Percentiles rank a stretch among this genome's conserved stretches.
phyloP scores from a whole-genome alignment of 768 basidiomycete species.

The Kwoniella heveanensis region DNA sequence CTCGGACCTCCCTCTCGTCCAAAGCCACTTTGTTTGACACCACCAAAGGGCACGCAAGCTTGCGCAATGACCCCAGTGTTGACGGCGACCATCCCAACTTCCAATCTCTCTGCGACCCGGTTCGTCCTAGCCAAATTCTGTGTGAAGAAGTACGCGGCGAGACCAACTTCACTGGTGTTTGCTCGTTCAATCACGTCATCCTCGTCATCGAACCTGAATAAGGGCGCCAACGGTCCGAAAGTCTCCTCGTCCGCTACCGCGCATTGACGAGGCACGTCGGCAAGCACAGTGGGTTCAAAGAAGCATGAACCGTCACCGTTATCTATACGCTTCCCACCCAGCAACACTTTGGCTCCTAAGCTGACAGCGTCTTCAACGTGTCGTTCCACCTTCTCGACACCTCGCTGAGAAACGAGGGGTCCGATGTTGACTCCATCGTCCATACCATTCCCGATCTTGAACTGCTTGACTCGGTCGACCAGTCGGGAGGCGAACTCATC shows the following conservation, averaged over 20 bases:
- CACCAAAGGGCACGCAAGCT: slow-evolving; percentile 27
- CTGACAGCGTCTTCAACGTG: slow-evolving; percentile 21
- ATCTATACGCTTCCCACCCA: slow-evolving; percentile 6
- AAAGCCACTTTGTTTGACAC: slow-evolving; percentile 25
- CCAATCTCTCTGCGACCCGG: slow-evolving; percentile 89
- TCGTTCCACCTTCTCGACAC: slow-evolving; percentile 14
- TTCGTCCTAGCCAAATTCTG: slow-evolving; percentile 83
- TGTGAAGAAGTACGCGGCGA: slow-evolving; percentile 93
- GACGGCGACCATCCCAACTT: slow-evolving; percentile 76
- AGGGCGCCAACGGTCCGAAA: slow-evolving; percentile 68
- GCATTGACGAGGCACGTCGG: slow-evolving; percentile 1
- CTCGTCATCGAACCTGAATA: slow-evolving; percentile 89
- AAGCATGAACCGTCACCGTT: slow-evolving; percentile 15
- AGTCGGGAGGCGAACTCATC: slow-evolving; percentile 70
- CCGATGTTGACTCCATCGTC: slow-evolving; percentile 16
- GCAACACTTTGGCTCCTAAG: slow-evolving; percentile 14
- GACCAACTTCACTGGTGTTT: slow-evolving; percentile 79
- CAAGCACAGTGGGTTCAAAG: slow-evolving; percentile 23
- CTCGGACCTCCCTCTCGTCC: slow-evolving; percentile 26
- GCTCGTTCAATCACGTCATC: slow-evolving; percentile 81
- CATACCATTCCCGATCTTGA: slow-evolving; percentile 24
- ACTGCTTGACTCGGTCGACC: slow-evolving; percentile 60
- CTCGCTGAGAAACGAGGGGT: slow-evolving; percentile 17
- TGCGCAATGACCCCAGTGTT: slow-evolving; percentile 53
- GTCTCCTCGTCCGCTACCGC: slow-evolving; percentile 78